Evolutionary conservation across 495 filamentous ascomycete species (phyloP), one percentile per base, ranked within the genome.

Genomic region (Aspergillus baeticus): DNA sequence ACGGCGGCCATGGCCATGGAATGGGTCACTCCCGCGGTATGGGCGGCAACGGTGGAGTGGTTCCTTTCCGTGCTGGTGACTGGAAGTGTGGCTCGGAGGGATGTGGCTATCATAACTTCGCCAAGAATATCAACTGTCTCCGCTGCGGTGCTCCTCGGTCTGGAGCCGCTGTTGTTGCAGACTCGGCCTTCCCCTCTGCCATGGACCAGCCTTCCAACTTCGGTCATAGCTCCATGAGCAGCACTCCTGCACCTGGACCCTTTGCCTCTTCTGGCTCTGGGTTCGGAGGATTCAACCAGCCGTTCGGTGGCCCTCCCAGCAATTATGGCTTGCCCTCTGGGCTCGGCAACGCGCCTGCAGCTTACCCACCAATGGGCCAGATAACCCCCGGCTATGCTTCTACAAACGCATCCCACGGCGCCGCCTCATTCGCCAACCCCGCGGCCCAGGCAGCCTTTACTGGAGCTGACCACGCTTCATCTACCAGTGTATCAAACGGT

Each of bases 81-180:
- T 98, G 94, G 94, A 97, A 96, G 68, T 98, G 94, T 69, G 94
- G 94, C 42, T 92, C 91, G 35, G 93, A 97, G 65, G 91, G 91
- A n/a, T 98, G 94, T 69, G 91, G 89, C 31, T 98, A 98, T 64
- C 94, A 98, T 74, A 98, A 98, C 72, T 98, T 98, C 66, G 94
- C 94, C 41, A 98, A 98, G 82, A 98, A 98, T 67, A 93, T 97
- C 59, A 94, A 89, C 69, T 98, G 94, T 71, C 82, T 98, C 50
- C 89, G 94, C 51, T 98, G 94, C 65, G 94, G 94, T 64, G 95
- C 92, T 20, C 94, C 92, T 69, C 90, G 94, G 62, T 92, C 92
- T 49, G 88, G 88, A 51, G 94, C 94, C 50, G 91, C 92, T 22
- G 88, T 98, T 14, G 91, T 97, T 51, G 92, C 92, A 23, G 94